Base-by-base conservation (phyloP, 768 basidiomycete genomes). In the Tylopilus vinaceipallidus region DNA sequence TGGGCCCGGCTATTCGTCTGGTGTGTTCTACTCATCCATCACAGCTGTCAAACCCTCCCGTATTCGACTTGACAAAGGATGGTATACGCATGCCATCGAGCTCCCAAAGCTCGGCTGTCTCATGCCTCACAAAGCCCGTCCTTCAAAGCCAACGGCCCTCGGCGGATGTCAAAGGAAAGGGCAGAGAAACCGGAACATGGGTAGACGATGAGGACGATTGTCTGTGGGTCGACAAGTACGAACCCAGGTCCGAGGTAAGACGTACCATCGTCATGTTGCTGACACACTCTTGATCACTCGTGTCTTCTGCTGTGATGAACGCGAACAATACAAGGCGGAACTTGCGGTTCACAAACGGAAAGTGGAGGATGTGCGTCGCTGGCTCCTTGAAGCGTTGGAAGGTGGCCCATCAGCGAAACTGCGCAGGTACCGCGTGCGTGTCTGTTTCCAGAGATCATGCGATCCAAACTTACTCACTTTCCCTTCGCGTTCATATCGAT, bases 331-430 rank as follows among this genome's bases (percentile, higher is more conserved):
- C 37, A 43, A 91, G 83, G 82, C 77, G 34, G 82, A 90, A 33
- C 71, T 94, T 8, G 88, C 88, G 3, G 86, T 94, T 30, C 88
- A 95, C 69, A 78, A 81, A 47, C 78, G 77, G 20, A 93, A 92
- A 65, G 82, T 92, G 0, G 82, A 86, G 43, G 84, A 89, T 50
- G 84, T 92, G 8, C 78, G 86, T 5, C 72, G 75, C 32, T 93
- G 90, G 90, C 62, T 93, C 0, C 51, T 64, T 0, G 90, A 91
- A 56, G 86, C 91, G 1, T 80, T 87, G 32, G 79, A 81, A 1
- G 85, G 82, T 1, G 83, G 83, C 0, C 79, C 81, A 5, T 79
- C 80, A 0, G 80, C 79, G 0, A 83, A 79, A 55, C 61, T 88
- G 38, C 75, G 72, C 30, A 90, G 84, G 60, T 93, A 92, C 63